Conservation (phyloP, 2,329 filamentous ascomycete genomes). For the Emergomyces pasteurianus region DNA sequence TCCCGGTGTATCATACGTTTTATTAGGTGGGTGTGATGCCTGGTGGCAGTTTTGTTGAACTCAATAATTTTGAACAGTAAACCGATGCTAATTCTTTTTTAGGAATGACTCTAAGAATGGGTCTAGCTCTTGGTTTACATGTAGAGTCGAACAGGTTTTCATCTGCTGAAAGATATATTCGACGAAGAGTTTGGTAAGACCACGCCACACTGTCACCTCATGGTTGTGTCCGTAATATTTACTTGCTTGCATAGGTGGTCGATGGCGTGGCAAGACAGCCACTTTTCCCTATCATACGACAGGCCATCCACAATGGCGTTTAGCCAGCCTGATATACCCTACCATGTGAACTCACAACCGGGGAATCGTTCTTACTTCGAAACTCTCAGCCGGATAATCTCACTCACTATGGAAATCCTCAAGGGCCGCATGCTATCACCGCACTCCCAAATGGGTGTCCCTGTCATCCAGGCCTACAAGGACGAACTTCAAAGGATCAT, state of each 20-base stretch:
- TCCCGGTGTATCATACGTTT: constrained; percentile 50
- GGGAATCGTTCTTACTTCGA: constrained; percentile 46
- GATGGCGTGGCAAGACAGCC: constrained; percentile 52
- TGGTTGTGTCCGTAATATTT: background rate
- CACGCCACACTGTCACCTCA: background rate
- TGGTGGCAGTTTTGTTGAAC: background rate
- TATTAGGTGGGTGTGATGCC: constrained; percentile 33
- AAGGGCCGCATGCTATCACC: constrained; percentile 44
- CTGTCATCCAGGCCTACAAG: constrained; percentile 44
- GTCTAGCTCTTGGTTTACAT: constrained; percentile 49
- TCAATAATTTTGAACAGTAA: constrained; percentile 1
- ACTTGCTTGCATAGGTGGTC: constrained; percentile 39
- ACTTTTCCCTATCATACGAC: constrained; percentile 53
- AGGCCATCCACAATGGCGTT: constrained; percentile 44
- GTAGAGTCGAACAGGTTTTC: constrained; percentile 45
- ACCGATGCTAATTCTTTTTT: constrained; percentile 3
- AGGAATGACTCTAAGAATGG: constrained; percentile 49
- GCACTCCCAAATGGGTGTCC: constrained; percentile 41
- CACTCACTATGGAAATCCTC: constrained; percentile 44
- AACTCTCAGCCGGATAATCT: constrained; percentile 45
- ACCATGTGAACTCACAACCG: constrained; percentile 35
- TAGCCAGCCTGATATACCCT: constrained; percentile 39
- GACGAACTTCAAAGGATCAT: constrained; percentile 47
- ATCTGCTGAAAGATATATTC: constrained; percentile 35
- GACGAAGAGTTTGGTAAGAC: constrained; percentile 33